Conservation (phyloP, 73 alveolate genomes). For the Tetrahymena elliotti region DNA sequence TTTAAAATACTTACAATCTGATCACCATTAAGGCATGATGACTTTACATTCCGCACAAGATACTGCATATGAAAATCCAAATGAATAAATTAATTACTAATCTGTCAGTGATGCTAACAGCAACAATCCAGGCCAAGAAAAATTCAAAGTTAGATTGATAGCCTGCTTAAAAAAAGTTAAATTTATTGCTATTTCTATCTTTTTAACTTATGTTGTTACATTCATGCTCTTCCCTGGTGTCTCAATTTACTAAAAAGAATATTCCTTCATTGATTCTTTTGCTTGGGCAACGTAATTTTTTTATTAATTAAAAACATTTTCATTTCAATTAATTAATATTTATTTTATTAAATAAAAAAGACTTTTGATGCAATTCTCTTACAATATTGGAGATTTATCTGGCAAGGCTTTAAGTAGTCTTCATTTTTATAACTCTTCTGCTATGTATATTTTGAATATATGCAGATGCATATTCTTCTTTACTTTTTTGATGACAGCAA, state of each 20-base stretch:
- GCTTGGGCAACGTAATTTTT: not conserved
- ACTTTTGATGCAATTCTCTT: not conserved
- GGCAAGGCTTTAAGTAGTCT: not conserved
- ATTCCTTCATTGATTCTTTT: not conserved
- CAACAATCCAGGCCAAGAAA: not conserved
- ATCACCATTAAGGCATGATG: not conserved
- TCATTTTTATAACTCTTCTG: not conserved
- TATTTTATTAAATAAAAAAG: not conserved
- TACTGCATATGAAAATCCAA: not conserved
- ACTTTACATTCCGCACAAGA: not conserved
- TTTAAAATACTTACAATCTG: not conserved
- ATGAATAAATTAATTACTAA: not conserved
- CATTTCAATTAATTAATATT: not conserved
- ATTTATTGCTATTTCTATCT: not conserved
- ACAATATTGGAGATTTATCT: not conserved
- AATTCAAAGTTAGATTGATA: not conserved
- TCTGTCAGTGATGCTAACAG: not conserved
- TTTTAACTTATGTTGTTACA: not conserved
- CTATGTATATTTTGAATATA: not conserved
- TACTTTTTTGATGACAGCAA: not conserved
- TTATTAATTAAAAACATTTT: too few relatives aligned
- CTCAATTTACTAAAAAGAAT: not conserved
- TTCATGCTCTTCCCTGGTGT: not conserved
- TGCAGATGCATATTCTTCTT: not conserved
- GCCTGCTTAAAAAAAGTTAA: not conserved